These are phyloP conservation scores for Penicillium flavigenum DNA, from an alignment of 495 filamentous ascomycete genomes.

Conservation along the genomic window DNA sequence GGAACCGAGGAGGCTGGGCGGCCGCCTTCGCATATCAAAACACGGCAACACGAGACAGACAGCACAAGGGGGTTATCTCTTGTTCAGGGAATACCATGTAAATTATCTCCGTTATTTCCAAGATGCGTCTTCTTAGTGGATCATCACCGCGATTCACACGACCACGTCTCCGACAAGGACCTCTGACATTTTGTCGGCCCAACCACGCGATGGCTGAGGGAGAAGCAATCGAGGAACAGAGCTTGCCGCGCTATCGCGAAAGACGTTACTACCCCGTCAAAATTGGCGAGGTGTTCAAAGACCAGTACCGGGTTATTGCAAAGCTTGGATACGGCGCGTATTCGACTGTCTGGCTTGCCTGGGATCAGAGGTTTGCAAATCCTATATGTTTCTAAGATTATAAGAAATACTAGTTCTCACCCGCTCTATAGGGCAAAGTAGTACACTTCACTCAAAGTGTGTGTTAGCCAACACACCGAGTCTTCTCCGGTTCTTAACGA, in stretches of 20 bases:
- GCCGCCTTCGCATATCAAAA: too few species aligned
- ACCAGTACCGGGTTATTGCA: constrained; percentile 44
- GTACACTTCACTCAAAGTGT: constrained; percentile 18
- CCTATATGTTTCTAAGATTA: neutral
- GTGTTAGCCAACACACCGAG: constrained; percentile 5
- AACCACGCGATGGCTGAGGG: constrained; percentile 1
- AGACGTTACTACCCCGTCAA: constrained; percentile 40
- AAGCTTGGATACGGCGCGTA: constrained; percentile 50
- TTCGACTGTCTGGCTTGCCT: constrained; percentile 51
- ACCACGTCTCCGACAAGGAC: too few species aligned
- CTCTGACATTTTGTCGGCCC: neutral
- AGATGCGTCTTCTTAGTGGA: too few species aligned
- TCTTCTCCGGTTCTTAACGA: constrained; percentile 18
- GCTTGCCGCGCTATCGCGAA: constrained; percentile 11
- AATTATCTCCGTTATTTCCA: too few species aligned
- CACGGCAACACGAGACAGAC: too few species aligned
- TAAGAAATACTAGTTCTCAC: neutral
- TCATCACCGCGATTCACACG: too few species aligned
- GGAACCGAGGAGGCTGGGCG: too few species aligned
- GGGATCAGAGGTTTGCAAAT: constrained; percentile 27
- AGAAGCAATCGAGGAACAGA: constrained; percentile 21
- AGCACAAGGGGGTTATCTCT: too few species aligned
- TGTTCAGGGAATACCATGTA: too few species aligned
- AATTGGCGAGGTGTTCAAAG: constrained; percentile 38
- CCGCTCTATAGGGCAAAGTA: neutral